Conservation (phyloP, 2,329 filamentous ascomycete species). For the Sarocladiaceae sp. region DNA sequence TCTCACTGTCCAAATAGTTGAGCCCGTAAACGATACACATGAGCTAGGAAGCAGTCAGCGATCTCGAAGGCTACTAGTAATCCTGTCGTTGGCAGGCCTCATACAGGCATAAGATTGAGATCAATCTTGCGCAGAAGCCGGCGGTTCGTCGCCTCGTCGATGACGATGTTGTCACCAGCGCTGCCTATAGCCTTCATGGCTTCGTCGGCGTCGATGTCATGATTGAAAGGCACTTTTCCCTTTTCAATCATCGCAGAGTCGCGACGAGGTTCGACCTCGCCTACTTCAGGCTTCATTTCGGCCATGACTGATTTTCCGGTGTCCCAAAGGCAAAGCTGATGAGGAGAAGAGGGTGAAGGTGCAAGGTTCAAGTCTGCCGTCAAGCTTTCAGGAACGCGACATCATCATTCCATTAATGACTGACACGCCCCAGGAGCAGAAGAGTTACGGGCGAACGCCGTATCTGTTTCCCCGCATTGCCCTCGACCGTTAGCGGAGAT, state of each 20-base stretch:
- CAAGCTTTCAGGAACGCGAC: too few relatives aligned
- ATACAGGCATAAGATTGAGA: conserved; percentile 12
- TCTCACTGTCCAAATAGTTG: conserved; percentile 6
- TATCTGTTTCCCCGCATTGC: neutral
- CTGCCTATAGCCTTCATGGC: neutral
- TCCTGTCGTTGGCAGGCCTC: neutral
- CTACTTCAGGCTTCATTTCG: neutral
- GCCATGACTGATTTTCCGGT: neutral
- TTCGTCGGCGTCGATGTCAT: conserved; percentile 7
- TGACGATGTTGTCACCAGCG: neutral
- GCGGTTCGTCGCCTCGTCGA: conserved; percentile 7
- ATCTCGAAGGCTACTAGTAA: neutral
- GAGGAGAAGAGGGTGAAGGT: too few relatives aligned
- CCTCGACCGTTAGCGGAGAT: neutral
- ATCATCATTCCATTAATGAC: too few relatives aligned
- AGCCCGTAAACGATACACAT: conserved; percentile 8
- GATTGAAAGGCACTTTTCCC: conserved; percentile 6
- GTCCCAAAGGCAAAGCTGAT: neutral
- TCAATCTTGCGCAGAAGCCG: conserved; percentile 23
- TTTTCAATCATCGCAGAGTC: conserved; percentile 3
- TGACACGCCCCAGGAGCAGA: too few relatives aligned
- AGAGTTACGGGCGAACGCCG: neutral
- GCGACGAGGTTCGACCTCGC: neutral
- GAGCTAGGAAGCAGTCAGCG: neutral
- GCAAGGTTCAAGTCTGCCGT: too few relatives aligned